Evolutionary conservation across 2,329 filamentous ascomycete species (phyloP), one percentile per base, ranked within the genome.

Genomic region (Trichoderma breve): DNA sequence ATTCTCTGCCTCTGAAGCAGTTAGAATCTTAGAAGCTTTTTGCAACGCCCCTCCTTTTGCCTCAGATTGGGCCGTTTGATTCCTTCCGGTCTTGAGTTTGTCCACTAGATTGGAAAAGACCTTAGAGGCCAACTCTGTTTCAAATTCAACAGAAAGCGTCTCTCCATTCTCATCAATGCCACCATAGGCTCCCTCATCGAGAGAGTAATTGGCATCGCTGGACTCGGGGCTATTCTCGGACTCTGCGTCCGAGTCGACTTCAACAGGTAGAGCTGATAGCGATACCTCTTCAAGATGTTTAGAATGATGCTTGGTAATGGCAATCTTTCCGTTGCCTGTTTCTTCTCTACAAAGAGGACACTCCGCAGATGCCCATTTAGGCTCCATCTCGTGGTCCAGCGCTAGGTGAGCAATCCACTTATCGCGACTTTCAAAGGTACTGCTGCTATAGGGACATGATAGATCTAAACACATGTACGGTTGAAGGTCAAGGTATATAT

Each of bases 1-100:
- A 73, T 87, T 87, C 73, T 82, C 83, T 70, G 84, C 82, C 78
- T 87, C 86, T n/a, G 84, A 86, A 21, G 84, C 76, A 47, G 76
- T 87, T 7, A 81, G 80, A 2, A 80, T 81, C 28, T 82, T 82
- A 3, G 81, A 79, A 71, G 81, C 82, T 57, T 80, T 78, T 36
- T 79, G 81, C 51, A 43, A 43, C 7, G 15, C 15, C 15, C 39
- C 39, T 43, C 39, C 7, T 21, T 51, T 3, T 61, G 81, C 83
- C 11, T 82, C 84, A 71, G 79, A 77, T 57, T 84, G 82, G 2
- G 80, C 80, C 61, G 81, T 9, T 15, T n/a, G 7, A n/a, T n/a
- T 4, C 39, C 7, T 81, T n/a, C 81, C 83, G 18, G 78, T 81
- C 72, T 80, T 79, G 73, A 55, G 78, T 77, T 75, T 81, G 11